Evolutionary conservation across 2,329 filamentous ascomycete genomes (phyloP).

Genomic region (Rhynchosporium secalis): DNA sequence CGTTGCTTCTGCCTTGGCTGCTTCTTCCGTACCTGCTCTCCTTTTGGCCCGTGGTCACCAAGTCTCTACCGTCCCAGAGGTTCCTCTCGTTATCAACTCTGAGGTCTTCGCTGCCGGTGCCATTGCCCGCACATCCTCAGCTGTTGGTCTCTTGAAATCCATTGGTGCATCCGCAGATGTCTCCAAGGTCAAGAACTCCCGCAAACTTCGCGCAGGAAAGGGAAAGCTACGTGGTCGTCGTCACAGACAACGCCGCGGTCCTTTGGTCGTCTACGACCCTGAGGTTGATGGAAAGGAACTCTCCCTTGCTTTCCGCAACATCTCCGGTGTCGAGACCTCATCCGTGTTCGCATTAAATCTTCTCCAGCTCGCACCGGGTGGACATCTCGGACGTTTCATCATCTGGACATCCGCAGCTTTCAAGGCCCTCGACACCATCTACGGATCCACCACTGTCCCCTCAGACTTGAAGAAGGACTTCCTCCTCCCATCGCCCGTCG

Average conservation of each 20-base stretch:
- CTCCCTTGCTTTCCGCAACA: conserved; percentile 95
- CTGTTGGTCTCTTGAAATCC: conserved; percentile 83
- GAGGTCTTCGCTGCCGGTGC: conserved; percentile 78
- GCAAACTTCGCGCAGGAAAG: conserved; percentile 98
- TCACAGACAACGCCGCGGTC: conserved; percentile 95
- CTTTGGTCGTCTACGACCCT: conserved; percentile 96
- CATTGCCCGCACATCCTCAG: conserved; percentile 84
- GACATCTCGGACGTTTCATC: conserved; percentile 98
- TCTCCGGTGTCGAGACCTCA: conserved; percentile 95
- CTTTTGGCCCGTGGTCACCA: conserved; percentile 97
- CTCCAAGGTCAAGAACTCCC: conserved; percentile 93
- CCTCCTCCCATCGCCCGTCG: conserved; percentile 88
- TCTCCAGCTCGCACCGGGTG: conserved; percentile 97
- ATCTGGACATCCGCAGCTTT: conserved; percentile 98
- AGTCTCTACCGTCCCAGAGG: conserved; percentile 88
- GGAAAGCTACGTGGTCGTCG: conserved; percentile 97
- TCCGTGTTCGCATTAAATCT: conserved; percentile 95
- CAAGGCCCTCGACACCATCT: conserved; percentile 94
- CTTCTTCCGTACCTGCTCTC: conserved; percentile 91
- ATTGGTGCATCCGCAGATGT: conserved; percentile 88
- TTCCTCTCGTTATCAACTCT: conserved; percentile 94
- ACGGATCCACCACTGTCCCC: conserved; percentile 87
- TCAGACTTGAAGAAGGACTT: conserved; percentile 98
- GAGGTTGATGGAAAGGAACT: conserved; percentile 94
- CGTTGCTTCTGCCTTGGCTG: conserved; percentile 94